These are phyloP conservation scores for Pleurotus citrinopileatus DNA, from an alignment of 768 basidiomycete species.

Conservation along the genomic window DNA sequence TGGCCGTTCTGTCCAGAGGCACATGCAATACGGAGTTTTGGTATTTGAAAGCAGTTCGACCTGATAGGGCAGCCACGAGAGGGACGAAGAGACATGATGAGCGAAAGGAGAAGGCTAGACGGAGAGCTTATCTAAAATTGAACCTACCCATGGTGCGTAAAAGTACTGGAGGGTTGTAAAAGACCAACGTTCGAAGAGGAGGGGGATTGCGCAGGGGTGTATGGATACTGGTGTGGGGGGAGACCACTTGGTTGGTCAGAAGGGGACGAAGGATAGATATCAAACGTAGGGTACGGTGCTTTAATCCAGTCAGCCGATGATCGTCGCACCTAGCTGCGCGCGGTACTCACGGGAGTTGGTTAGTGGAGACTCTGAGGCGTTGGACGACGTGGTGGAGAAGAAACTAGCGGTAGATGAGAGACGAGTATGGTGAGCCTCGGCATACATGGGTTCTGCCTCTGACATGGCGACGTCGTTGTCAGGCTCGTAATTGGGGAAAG, in stretches of 20 bases:
- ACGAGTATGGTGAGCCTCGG: conserved; percentile 51
- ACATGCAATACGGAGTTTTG: conserved; percentile 79
- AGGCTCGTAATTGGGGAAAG: conserved; percentile 64
- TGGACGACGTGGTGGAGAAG: conserved; percentile 43
- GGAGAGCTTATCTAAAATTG: conserved; percentile 6
- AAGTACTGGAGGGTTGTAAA: conserved; percentile 59
- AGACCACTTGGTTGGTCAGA: conserved; percentile 30
- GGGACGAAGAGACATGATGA: conserved; percentile 5
- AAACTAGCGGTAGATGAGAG: conserved; percentile 61
- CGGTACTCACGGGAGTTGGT: conserved; percentile 45
- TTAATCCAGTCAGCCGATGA: conserved; percentile 9
- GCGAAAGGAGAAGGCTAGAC: conserved; percentile 9
- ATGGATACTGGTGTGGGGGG: conserved; percentile 27
- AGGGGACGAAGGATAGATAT: conserved; percentile 52
- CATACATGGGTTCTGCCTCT: conserved; percentile 54
- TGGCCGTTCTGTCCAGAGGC: conserved; percentile 66
- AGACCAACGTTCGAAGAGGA: conserved; percentile 54
- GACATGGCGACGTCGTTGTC: conserved; percentile 74
- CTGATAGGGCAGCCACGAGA: conserved; percentile 32
- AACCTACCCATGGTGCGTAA: conserved; percentile 72
- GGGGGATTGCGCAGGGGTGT: conserved; percentile 31
- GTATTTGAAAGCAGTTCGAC: conserved; percentile 72
- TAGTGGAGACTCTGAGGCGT: conserved; percentile 44
- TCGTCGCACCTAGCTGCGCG: neutral
- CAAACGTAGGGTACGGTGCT: conserved; percentile 61